Evolutionary conservation across 345 rosid genomes (phyloP).

Genomic region (Sisymbrium irio): DNA sequence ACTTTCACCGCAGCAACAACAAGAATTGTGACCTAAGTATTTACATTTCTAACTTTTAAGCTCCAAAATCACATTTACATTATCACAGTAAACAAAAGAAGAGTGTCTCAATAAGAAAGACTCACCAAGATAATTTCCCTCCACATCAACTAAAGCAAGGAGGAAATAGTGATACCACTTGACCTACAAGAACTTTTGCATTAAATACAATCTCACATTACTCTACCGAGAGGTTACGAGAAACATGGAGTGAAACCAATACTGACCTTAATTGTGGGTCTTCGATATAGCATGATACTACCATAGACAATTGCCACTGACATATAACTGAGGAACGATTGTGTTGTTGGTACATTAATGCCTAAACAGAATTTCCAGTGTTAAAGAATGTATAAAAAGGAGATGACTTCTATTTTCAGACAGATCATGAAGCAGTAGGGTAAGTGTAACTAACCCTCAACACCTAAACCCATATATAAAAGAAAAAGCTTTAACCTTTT

Average conservation of each 20-base stretch:
- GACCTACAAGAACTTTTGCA: constrained; percentile 49
- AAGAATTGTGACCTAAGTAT: neutral
- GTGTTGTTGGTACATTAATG: constrained; percentile 57
- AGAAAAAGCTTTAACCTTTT: constrained; percentile 45
- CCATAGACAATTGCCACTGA: constrained; percentile 54
- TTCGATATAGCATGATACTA: constrained; percentile 43
- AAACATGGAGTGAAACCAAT: constrained; percentile 5
- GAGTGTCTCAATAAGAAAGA: constrained; percentile 10
- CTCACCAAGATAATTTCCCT: constrained; percentile 91
- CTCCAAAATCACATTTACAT: neutral
- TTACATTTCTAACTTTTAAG: neutral
- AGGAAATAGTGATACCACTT: constrained; percentile 79
- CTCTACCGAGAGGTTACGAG: neutral
- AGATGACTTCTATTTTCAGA: neutral
- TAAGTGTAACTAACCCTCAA: neutral
- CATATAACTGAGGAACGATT: constrained; percentile 52
- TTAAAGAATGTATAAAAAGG: too few species aligned
- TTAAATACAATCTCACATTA: neutral
- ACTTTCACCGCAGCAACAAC: neutral
- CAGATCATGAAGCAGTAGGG: neutral
- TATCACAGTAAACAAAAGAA: neutral
- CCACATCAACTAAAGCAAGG: constrained; percentile 79
- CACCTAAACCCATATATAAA: neutral
- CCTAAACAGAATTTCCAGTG: constrained; percentile 30
- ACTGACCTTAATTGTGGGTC: constrained; percentile 48